phyloP scores from a whole-genome alignment of 345 rosid genomes.

The Erodium maritimum region DNA sequence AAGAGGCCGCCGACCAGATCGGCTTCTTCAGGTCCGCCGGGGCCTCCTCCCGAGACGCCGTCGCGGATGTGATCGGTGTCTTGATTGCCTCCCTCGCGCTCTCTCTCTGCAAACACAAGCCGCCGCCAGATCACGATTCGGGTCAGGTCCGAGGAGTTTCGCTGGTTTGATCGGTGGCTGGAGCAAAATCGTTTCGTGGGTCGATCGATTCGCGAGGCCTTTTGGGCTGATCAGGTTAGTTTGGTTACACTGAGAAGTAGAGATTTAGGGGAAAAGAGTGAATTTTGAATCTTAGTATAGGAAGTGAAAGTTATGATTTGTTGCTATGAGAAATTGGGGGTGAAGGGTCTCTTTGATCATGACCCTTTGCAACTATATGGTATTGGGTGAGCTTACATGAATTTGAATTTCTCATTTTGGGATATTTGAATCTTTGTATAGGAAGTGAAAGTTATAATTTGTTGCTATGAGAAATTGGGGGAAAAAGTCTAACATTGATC shows the following conservation, averaged over 20 bases:
- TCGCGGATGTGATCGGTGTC: constrained; percentile 63
- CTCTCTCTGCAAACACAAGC: constrained; percentile 13
- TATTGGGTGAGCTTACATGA: no score
- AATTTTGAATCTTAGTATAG: no score
- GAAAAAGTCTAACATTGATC: no score
- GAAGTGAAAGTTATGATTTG: no score
- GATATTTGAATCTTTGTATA: no score
- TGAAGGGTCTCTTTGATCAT: no score
- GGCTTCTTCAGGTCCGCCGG: constrained; percentile 78
- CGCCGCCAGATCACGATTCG: constrained; percentile 13
- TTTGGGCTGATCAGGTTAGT: background rate
- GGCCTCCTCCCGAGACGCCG: constrained; percentile 70
- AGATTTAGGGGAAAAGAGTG: no score
- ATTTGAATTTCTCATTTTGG: no score
- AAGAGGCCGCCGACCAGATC: constrained; percentile 81
- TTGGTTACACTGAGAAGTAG: background rate
- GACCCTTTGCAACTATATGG: no score
- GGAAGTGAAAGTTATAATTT: no score
- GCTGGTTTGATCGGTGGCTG: constrained; percentile 31
- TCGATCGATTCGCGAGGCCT: background rate
- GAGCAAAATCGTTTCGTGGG: background rate
- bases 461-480: no score
- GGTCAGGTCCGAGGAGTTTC: constrained; percentile 30
- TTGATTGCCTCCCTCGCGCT: constrained; percentile 41
- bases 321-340: no score